A percentile compares a stretch with the other conserved stretches of the same genome.
Evolutionary conservation across 169 alveolate genomes (phyloP).

Genomic region (Babesia gibsoni): DNA sequence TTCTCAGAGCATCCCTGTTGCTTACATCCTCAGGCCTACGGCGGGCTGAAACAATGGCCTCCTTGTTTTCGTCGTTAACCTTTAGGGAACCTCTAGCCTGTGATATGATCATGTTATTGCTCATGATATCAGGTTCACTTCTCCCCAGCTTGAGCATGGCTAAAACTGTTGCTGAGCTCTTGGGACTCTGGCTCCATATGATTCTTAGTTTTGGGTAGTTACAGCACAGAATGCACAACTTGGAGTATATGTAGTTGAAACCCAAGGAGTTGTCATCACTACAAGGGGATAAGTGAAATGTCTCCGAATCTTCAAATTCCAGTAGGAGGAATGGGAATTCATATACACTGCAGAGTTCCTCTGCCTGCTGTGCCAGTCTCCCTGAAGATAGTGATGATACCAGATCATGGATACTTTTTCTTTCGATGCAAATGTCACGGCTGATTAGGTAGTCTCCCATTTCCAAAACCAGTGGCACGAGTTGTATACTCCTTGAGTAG

Average conservation of each 20-base stretch:
- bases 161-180: constrained; percentile 44
- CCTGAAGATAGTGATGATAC: constrained; percentile 70
- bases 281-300: constrained; percentile 60
- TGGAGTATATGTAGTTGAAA: constrained; percentile 36
- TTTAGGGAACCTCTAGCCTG: not conserved
- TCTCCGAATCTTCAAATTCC: constrained; percentile 58
- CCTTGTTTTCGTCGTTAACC: not conserved
- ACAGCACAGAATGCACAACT: constrained; percentile 49
- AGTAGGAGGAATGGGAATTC: constrained; percentile 48
- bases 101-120: constrained; percentile 23
- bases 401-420: constrained; percentile 78
- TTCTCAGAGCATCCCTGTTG: constrained; percentile 56
- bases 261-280: constrained; percentile 22
- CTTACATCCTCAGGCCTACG: constrained; percentile 55
- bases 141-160: constrained; percentile 40
- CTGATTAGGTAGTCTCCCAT: constrained; percentile 83
- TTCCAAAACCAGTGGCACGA: constrained; percentile 74
- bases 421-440: constrained; percentile 80
- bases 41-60: not conserved
- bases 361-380: constrained; percentile 74
- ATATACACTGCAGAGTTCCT: constrained; percentile 60
- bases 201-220: constrained; percentile 60
- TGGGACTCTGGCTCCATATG: constrained; percentile 61
- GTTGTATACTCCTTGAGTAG: constrained; percentile 72
- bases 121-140: constrained; percentile 45